A percentile compares a stretch with the other conserved stretches of the same genome.
phyloP scores from a whole-genome alignment of 163 green algal species.

The Smithsoniella earleae region DNA sequence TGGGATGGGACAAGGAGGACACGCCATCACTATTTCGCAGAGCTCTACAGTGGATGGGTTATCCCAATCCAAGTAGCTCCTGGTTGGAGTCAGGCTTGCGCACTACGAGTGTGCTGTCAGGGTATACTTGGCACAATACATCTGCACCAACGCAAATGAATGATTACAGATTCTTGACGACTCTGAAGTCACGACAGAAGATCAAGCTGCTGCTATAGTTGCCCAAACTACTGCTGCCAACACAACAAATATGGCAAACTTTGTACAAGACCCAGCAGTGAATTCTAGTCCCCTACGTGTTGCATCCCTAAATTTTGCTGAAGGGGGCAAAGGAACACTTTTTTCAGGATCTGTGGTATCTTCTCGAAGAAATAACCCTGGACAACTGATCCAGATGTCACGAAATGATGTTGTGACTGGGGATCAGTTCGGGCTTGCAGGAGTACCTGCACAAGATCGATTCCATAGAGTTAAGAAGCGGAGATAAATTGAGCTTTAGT shows the following conservation, averaged over 20 bases:
- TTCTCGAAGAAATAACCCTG: too few relatives aligned
- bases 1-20: too few relatives aligned
- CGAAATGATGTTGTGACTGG: too few relatives aligned
- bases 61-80: too few relatives aligned
- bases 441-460: too few relatives aligned
- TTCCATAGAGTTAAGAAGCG: too few relatives aligned
- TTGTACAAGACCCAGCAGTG: background rate
- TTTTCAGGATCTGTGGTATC: too few relatives aligned
- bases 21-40: background rate
- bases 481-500: too few relatives aligned
- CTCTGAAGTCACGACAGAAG: slow-evolving; percentile 15
- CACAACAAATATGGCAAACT: background rate
- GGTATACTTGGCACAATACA: background rate
- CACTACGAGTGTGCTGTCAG: slow-evolving; percentile 1
- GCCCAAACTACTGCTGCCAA: background rate
- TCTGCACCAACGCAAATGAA: background rate
- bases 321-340: too few relatives aligned
- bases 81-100: too few relatives aligned
- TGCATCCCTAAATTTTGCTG: slow-evolving; percentile 10
- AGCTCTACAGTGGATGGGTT: background rate
- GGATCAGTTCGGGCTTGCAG: too few relatives aligned
- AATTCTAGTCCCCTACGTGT: background rate
- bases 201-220: slow-evolving; percentile 2
- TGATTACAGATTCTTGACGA: slow-evolving; percentile 9
- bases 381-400: too few relatives aligned